Evolutionary conservation across 768 basidiomycete species (phyloP), one percentile per base, ranked within the genome.

Genomic region (Lactarius indigo): DNA sequence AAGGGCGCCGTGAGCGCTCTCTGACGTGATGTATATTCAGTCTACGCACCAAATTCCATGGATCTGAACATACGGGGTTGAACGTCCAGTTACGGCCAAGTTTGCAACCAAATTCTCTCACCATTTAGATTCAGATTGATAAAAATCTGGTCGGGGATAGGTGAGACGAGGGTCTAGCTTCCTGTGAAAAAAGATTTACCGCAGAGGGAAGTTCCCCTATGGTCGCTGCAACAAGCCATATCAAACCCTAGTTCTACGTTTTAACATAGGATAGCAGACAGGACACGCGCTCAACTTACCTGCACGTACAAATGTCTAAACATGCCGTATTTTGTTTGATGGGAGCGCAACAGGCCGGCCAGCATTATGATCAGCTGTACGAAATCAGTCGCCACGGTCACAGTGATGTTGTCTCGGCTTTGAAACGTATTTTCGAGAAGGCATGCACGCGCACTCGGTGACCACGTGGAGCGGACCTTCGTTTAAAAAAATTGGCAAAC

Each of bases 81-180:
- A 2, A 13, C 12, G n/a, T 52, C 26, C 13, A 52, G 26, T 15
- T 52, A 13, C 50, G 15, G 50, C 50, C 50, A 52, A 28, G 10
- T 26, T 26, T 15, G 1, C 47, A 13, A 50, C 47, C 47, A 15
- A 23, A 52, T 26, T 6, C 15, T 39, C 63, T 35, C 17, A 64
- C 63, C 65, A 44, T 66, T 63, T 35, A 66, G 61, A 57, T 66
- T 52, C 44, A 66, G 44, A 12, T 61, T 44, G 42, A 62, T 63
- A 37, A 66, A 66, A 23, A 66, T 31, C 65, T 66, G 30, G 42
- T 13, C 12, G n/a, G 28, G 54, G 18, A 20, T 33, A 28, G 18
- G 50, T 56, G 31, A 63, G 26, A 28, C 10, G 42, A 17, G 5
- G 20, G 18, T 50, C 13, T 13, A 28, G 28, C 10, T 15, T 61